phyloP scores from a whole-genome alignment of 192 early-diverging fungal species.

The Coemansia sp. region DNA sequence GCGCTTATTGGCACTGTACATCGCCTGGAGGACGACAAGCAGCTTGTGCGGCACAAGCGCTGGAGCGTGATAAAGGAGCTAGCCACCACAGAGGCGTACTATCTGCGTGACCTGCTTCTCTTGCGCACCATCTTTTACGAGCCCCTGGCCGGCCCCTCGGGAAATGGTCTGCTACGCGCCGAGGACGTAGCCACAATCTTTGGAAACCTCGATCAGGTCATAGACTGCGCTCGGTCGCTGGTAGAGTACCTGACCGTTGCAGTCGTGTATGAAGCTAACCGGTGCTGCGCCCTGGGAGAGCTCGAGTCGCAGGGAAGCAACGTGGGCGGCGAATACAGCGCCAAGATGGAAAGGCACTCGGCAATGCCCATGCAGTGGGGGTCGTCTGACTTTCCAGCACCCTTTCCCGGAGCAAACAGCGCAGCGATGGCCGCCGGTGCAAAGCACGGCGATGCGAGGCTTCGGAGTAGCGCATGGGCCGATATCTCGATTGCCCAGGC shows the following conservation, averaged over 20 bases:
- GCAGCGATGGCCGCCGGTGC: not conserved
- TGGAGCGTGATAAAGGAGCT: constrained; percentile 72
- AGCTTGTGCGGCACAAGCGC: constrained; percentile 55
- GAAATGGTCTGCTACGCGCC: constrained; percentile 46
- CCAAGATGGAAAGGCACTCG: constrained; percentile 21
- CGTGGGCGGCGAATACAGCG: constrained; percentile 10
- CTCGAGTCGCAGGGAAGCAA: constrained; percentile 15
- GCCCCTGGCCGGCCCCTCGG: constrained; percentile 43
- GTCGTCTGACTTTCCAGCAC: too few species aligned
- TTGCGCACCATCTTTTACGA: constrained; percentile 69
- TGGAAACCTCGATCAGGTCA: constrained; percentile 72
- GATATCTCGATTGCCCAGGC: constrained; percentile 45
- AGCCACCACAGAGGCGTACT: constrained; percentile 70
- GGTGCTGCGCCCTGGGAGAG: constrained; percentile 12
- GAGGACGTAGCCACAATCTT: constrained; percentile 72
- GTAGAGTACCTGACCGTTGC: constrained; percentile 62
- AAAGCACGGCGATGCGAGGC: constrained; percentile 3
- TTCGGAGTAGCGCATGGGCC: constrained; percentile 40
- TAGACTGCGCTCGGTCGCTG: constrained; percentile 62
- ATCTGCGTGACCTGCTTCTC: constrained; percentile 70
- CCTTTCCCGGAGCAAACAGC: too few species aligned
- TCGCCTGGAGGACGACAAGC: constrained; percentile 45
- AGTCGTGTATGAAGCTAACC: constrained; percentile 45
- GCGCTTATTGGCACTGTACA: constrained; percentile 41
- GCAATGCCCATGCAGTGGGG: constrained; percentile 26